Percentiles rank a stretch among this genome's conserved stretches.
Conservation (phyloP, 2,329 filamentous ascomycete species). For the Parafenestella ontariensis region DNA sequence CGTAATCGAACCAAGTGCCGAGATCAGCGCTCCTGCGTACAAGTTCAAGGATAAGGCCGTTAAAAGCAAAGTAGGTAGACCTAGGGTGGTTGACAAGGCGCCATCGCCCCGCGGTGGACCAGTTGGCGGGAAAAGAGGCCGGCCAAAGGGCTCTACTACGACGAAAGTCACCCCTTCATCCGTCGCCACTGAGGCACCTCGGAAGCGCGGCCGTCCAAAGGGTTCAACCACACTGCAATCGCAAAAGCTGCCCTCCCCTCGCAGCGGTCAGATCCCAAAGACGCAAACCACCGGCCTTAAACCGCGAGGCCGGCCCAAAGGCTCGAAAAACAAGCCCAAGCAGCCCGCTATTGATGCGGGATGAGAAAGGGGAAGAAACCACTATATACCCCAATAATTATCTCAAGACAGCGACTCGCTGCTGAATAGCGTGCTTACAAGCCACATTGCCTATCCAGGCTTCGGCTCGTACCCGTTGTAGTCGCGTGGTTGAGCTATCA, state of each 20-base stretch:
- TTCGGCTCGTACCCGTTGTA: too few relatives aligned
- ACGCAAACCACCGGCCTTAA: background rate
- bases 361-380: background rate
- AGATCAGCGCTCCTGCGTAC: background rate
- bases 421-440: too few relatives aligned
- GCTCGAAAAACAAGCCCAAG: slow-evolving; percentile 17
- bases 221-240: slow-evolving; percentile 16
- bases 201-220: slow-evolving; percentile 18
- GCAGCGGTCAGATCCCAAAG: background rate
- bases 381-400: background rate
- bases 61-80: background rate
- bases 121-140: background rate
- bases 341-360: background rate
- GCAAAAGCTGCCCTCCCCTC: background rate
- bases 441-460: too few relatives aligned
- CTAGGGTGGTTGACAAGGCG: background rate
- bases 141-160: background rate
- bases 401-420: background rate
- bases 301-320: slow-evolving; percentile 9
- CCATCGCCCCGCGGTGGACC: background rate
- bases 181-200: background rate
- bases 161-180: background rate
- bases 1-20: background rate
- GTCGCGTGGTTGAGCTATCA: too few relatives aligned
- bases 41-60: background rate